Conservation (phyloP, 148 eudicot genomes). For the Spergularia bocconei region DNA sequence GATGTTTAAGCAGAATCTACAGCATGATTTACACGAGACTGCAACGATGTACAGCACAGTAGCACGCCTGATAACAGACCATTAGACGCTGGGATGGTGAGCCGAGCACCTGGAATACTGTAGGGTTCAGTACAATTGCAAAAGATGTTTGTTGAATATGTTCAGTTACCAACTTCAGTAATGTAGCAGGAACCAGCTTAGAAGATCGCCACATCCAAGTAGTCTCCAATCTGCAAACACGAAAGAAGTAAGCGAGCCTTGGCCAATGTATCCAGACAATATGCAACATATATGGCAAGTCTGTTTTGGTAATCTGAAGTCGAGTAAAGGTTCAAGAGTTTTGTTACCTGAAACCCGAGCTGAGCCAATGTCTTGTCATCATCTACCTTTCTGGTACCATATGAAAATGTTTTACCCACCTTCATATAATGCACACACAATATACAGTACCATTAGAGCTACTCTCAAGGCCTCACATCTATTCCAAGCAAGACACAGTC, state of each 20-base stretch:
- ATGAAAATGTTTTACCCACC: constrained; percentile 60
- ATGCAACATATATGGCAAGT: background rate
- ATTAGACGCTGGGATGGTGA: background rate
- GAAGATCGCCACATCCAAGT: constrained; percentile 33
- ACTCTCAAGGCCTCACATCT: background rate
- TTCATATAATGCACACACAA: constrained; percentile 16
- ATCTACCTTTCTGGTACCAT: constrained; percentile 31
- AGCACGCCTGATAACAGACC: background rate
- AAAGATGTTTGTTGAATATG: background rate
- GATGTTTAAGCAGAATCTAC: background rate
- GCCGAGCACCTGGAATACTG: background rate
- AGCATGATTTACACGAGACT: background rate
- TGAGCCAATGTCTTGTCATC: constrained; percentile 41
- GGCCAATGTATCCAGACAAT: background rate
- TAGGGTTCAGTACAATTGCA: background rate
- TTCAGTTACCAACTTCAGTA: constrained; percentile 1
- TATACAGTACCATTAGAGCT: background rate
- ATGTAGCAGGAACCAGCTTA: background rate
- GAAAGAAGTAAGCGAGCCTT: background rate
- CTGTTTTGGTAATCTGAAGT: background rate
- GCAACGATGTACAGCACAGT: background rate
- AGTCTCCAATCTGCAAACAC: constrained; percentile 29
- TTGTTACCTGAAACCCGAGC: constrained; percentile 69
- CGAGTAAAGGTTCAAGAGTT: background rate
- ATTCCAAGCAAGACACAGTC: background rate